Percentiles rank a stretch among this genome's conserved stretches.
These are phyloP conservation scores for Talaromyces sp. DNA, from an alignment of 2,329 filamentous ascomycete species.

Conservation along the genomic window DNA sequence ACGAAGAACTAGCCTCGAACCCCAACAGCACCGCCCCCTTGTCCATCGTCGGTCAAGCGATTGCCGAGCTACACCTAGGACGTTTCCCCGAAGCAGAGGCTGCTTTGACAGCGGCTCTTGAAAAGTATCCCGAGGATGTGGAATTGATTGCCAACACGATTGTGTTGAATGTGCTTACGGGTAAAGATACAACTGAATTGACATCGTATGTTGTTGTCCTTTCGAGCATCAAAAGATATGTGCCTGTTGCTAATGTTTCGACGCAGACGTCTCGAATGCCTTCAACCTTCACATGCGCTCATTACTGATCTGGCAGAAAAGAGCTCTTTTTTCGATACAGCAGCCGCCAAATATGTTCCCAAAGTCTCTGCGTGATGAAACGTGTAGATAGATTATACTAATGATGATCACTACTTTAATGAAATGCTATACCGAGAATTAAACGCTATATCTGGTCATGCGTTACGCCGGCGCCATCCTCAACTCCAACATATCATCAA, in stretches of 20 bases:
- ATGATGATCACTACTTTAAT: slow-evolving; percentile 3
- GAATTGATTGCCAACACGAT: slow-evolving; percentile 79
- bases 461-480: slow-evolving; percentile 16
- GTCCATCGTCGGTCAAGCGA: slow-evolving; percentile 79
- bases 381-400: slow-evolving; percentile 5
- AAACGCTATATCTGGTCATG: neutral
- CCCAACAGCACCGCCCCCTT: slow-evolving; percentile 72
- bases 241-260: neutral
- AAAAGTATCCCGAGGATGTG: slow-evolving; percentile 66
- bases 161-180: slow-evolving; percentile 72
- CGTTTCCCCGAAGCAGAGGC: slow-evolving; percentile 83
- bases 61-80: slow-evolving; percentile 87
- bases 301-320: slow-evolving; percentile 76
- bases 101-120: slow-evolving; percentile 74
- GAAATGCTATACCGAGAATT: neutral
- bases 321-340: slow-evolving; percentile 80
- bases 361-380: slow-evolving; percentile 55
- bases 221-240: neutral
- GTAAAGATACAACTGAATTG: slow-evolving; percentile 65
- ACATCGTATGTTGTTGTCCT: slow-evolving; percentile 50
- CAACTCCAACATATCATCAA: slow-evolving; percentile 20
- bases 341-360: slow-evolving; percentile 78
- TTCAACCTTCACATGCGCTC: slow-evolving; percentile 65
- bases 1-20: slow-evolving; percentile 88
- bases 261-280: slow-evolving; percentile 43